Evolutionary conservation across 2,329 filamentous ascomycete species (phyloP), one percentile per base, ranked within the genome.

Genomic region (Paracorniculantispora psalliotae): DNA sequence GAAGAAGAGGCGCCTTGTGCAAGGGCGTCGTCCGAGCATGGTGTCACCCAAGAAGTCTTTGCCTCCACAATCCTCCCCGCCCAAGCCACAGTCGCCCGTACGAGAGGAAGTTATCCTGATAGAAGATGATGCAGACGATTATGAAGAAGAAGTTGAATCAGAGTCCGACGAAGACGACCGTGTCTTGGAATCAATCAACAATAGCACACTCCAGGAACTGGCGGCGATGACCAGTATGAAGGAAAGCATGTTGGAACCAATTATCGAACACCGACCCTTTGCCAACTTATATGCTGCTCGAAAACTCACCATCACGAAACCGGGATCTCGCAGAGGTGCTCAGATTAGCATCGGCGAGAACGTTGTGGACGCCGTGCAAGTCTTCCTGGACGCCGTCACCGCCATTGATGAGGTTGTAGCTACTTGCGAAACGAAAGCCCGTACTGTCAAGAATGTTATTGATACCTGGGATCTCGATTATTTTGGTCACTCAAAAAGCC

Each of bases 181-280:
- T 51, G 83, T 97, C 7, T 77, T 97, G 28, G 81, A 86, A 8
- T 96, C 92, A 67, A 86, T 99, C 72, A 97, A 97, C 68, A 85
- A 80, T 0, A 94, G 90, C 70, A 84, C 85, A 5, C 76, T 84
- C 10, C 82, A 87, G 37, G 90, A 93, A 59, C 82, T 99, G 44
- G 84, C 89, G 1, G 92, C 96, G 65, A 87, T 97, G 61, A 91
- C 91, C 0, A 87, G 86, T 33, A 85, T 89, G 61, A 87, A 88
- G 37, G 82, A 88, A 64, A 83, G 86, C 6, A 80, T 87, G 49
- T 86, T 92, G 1, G 80, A 87, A 46, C 73, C 84, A 15, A 81
- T 97, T 58, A 76, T 96, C 12, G 82, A 84, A 1, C 81, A 89
- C 62, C 86, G 91, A 10, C 93, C 93, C 0, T 97, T 96, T 69